These are phyloP conservation scores for Fraxinus pennsylvanica DNA, from an alignment of 257 asterid genomes.

Conservation along the genomic window DNA sequence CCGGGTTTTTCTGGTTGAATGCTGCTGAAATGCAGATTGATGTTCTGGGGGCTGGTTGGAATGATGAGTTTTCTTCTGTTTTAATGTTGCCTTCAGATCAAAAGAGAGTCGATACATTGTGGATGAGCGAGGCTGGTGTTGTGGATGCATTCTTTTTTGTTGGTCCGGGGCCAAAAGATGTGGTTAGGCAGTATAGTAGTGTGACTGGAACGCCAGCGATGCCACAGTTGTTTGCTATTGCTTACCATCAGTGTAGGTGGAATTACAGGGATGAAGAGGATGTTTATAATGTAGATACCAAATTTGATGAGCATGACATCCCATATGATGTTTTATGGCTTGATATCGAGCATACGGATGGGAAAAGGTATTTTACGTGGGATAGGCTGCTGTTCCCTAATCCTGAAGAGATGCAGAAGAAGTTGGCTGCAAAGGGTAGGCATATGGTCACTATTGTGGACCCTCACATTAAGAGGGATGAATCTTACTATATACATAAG, in stretches of 20 bases:
- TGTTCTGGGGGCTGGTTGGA: conserved; percentile 78
- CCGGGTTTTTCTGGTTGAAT: conserved; percentile 96
- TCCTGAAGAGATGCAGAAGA: conserved; percentile 93
- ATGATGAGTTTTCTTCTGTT: conserved; percentile 53
- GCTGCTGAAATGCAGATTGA: conserved; percentile 99
- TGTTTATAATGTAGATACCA: conserved; percentile 75
- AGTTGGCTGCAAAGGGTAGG: conserved; percentile 90
- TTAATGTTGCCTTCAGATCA: conserved; percentile 70
- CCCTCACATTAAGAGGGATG: conserved; percentile 97
- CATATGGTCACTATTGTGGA: conserved; percentile 97
- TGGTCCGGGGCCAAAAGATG: conserved; percentile 94
- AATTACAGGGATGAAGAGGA: conserved; percentile 98
- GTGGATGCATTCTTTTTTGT: conserved; percentile 88
- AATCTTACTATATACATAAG: conserved; percentile 74
- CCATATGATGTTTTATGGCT: conserved; percentile 99
- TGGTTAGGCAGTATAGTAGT: conserved; percentile 76
- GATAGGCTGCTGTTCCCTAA: conserved; percentile 77
- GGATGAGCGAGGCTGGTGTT: conserved; percentile 98
- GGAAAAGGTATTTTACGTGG: conserved; percentile 96
- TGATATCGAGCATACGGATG: conserved; percentile 95
- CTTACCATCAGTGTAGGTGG: conserved; percentile 98
- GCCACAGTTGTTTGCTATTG: conserved; percentile 91
- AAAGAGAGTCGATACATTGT: conserved; percentile 77
- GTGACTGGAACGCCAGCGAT: conserved; percentile 86
- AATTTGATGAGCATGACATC: conserved; percentile 89